phyloP scores from a whole-genome alignment of 176 grass and related monocot species.

The Eragrostis curvula region DNA sequence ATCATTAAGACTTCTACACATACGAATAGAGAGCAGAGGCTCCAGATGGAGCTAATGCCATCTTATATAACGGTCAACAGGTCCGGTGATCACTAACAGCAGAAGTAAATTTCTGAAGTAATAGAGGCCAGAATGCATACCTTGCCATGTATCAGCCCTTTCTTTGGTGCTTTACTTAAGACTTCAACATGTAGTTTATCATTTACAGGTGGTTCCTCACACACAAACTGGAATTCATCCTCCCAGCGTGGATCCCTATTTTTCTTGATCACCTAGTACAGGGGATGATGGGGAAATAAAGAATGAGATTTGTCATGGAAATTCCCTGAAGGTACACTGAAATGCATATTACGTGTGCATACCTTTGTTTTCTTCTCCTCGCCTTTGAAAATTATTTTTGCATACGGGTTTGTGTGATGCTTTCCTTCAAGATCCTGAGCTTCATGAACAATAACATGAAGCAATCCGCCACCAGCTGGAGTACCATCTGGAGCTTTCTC shows the following conservation, averaged over 20 bases:
- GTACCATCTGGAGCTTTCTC: conserved; percentile 70
- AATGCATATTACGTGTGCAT: background rate
- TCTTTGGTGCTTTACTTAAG: conserved; percentile 73
- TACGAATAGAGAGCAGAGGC: background rate
- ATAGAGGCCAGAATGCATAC: conserved; percentile 44
- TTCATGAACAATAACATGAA: conserved; percentile 80
- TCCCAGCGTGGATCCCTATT: conserved; percentile 94
- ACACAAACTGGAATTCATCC: conserved; percentile 83
- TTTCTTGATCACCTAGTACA: conserved; percentile 81
- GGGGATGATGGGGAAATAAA: background rate
- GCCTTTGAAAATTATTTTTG: conserved; percentile 75
- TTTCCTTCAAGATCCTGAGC: conserved; percentile 94
- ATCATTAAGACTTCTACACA: background rate
- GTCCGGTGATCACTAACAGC: no score
- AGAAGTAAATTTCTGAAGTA: background rate
- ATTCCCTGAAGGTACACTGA: background rate
- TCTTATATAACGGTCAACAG: no score
- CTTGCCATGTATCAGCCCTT: conserved; percentile 84
- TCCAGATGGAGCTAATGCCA: background rate
- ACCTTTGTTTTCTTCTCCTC: conserved; percentile 96
- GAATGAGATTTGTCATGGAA: conserved; percentile 1
- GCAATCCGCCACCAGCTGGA: conserved; percentile 81
- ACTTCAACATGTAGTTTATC: conserved; percentile 92
- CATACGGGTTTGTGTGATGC: conserved; percentile 92
- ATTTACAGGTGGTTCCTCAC: conserved; percentile 76